Base-by-base conservation (phyloP, 257 asterid genomes). In the Voacanga thouarsii region DNA sequence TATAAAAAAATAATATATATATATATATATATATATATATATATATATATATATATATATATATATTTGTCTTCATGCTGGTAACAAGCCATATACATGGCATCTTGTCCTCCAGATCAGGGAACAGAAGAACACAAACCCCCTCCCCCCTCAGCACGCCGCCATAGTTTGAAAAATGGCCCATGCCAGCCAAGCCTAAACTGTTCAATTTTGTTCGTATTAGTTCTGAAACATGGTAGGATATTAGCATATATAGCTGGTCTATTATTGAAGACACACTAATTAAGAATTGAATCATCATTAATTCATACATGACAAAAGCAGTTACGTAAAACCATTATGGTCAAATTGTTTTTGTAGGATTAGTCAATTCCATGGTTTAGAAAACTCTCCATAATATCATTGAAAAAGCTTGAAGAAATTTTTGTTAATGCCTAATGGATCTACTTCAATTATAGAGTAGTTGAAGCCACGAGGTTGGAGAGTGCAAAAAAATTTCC, bases 261-360 rank as follows among this genome's bases (percentile, higher is more conserved):
- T 53, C 3, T 14, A 53, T 53, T 53, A 19, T 55, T 33, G 37
- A 43, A 1, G n/a, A n/a, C 4, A 43, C 47, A 33, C 37, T 33
- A 33, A 43, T 43, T 0, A 43, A 43, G 47, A 43, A 43, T 43
- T 43, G 4, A 43, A 43, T 1, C 47, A 43, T 43, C 9, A 43
- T 1, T 53, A 37, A 28, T 53, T 53, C 10, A 51, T 30, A 3
- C 21, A 30, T 60, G 79, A 76, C 65, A 47, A 3, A 47, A 76
- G 63, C 64, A 64, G 19, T 64, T 47, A 64, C 63, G 79, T 65
- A 30, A 21, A 76, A 47, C 49, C 74, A 64, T 24, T 11, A 63
- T 2, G 10, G 59, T 75, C 72, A 45, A 61, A 45, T 45, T 47
- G 79, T 18, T 61, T 63, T 63, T 63, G 63, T 63, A 28, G 41